A percentile compares a stretch with the other conserved stretches of the same genome.
phyloP scores from a whole-genome alignment of 2,329 filamentous ascomycete species.

The Penicillium polonicum region DNA sequence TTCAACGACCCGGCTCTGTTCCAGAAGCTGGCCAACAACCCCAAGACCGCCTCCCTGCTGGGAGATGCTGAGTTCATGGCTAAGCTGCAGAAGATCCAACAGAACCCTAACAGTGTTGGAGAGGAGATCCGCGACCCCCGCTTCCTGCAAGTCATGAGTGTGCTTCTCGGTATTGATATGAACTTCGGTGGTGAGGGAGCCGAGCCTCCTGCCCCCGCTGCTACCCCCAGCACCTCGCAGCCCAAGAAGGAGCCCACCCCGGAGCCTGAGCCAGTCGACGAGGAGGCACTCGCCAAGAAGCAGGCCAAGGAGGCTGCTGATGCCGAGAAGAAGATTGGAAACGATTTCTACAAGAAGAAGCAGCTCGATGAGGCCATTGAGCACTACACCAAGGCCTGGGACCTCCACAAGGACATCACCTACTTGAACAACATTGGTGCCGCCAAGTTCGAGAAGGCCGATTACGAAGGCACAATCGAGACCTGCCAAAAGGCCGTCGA shows the following conservation, averaged over 20 bases:
- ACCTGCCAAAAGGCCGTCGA: constrained; percentile 84
- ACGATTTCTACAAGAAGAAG: constrained; percentile 96
- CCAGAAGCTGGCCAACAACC: constrained; percentile 87
- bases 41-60: constrained; percentile 82
- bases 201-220: constrained; percentile 69
- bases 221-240: constrained; percentile 49
- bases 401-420: constrained; percentile 90
- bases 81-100: constrained; percentile 78
- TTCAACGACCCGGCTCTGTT: constrained; percentile 91
- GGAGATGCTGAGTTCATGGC: constrained; percentile 84
- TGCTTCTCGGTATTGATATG: constrained; percentile 92
- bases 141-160: constrained; percentile 91
- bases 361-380: constrained; percentile 92
- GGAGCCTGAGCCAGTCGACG: constrained; percentile 70
- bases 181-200: constrained; percentile 58
- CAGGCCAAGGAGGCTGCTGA: constrained; percentile 92
- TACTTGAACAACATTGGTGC: constrained; percentile 96
- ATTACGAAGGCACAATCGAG: constrained; percentile 84
- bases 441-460: constrained; percentile 93
- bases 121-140: constrained; percentile 84
- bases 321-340: constrained; percentile 90
- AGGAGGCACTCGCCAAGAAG: constrained; percentile 78
- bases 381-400: constrained; percentile 95
- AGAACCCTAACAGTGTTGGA: constrained; percentile 76
- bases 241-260: constrained; percentile 59